Conservation (phyloP, 495 filamentous ascomycete genomes). For the Neurospora cerealis region DNA sequence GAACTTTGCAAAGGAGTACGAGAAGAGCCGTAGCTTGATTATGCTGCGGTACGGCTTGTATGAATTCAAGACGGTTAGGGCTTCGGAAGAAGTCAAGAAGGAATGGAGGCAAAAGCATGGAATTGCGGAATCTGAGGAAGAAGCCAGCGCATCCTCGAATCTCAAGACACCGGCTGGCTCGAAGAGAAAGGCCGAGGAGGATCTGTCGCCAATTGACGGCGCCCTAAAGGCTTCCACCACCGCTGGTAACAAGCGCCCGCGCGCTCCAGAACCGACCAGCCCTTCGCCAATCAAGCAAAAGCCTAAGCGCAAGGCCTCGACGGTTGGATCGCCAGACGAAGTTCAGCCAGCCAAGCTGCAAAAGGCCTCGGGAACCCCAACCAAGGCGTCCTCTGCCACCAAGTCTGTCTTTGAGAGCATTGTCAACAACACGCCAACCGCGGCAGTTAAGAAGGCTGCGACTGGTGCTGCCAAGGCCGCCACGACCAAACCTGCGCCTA, state of each 20-base stretch:
- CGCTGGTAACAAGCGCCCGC: constrained; percentile 34
- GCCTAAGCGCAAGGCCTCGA: constrained; percentile 34
- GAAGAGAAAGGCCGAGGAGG: constrained; percentile 40
- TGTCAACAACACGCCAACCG: constrained; percentile 24
- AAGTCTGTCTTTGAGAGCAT: constrained; percentile 38
- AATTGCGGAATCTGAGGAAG: constrained; percentile 29
- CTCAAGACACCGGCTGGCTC: constrained; percentile 11
- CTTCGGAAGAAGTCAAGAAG: constrained; percentile 36
- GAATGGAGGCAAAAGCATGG: constrained; percentile 39
- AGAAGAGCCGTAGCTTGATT: constrained; percentile 43
- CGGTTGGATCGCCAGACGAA: constrained; percentile 35
- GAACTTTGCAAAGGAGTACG: constrained; percentile 44
- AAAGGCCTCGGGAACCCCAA: constrained; percentile 35
- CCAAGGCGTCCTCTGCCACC: constrained; percentile 34
- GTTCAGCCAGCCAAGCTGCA: constrained; percentile 49
- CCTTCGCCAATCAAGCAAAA: constrained; percentile 25
- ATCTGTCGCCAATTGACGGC: constrained; percentile 24
- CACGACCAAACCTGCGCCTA: constrained; percentile 11
- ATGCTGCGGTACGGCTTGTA: constrained; percentile 44
- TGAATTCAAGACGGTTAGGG: constrained; percentile 42
- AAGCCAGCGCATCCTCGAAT: constrained; percentile 5
- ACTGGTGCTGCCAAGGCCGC: constrained; percentile 10
- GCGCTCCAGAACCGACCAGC: constrained; percentile 18
- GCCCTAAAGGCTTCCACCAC: constrained; percentile 23
- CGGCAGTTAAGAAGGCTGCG: constrained; percentile 18